Evolutionary conservation across 306 rosid genomes (phyloP), one percentile per base, ranked within the genome.

Genomic region (Elaeagnus macrophylla): DNA sequence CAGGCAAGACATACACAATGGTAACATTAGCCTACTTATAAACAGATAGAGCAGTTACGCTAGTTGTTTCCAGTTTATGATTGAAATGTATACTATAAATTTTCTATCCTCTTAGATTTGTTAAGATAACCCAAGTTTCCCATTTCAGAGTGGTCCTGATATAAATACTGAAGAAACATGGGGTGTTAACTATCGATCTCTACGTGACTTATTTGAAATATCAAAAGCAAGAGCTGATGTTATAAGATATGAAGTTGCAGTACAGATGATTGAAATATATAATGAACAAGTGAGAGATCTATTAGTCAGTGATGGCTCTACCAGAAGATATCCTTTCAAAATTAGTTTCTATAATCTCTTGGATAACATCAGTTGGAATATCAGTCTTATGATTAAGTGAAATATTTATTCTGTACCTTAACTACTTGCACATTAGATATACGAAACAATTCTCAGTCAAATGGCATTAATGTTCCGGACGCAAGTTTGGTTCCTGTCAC

Each of bases 1-100:
- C 97, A 1, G 97, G 97, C 57, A 91, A 91, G 79, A 91, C 97
- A 9, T 91, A 86, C 68, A 91, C 97, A 12, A 91, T 91, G 97
- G 97, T 90, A 90, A 70, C 9, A 6, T 43, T 32, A 54, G 10
- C 13, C 47, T 53, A 36, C 10, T 44, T 42, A 36, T 8, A n/a
- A 56, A 15, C 39, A 39, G 48, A 39, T 0, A 6, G 10, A 39
- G 37, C 32, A 5, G 19, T n/a, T 0, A 18, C 13, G 5, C 0
- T 5, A 25, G 2, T 0, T 25, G 4, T 25, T 25, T 25, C 2
- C 17, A 42, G 53, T 46, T 41, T 39, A 17, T 39, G 10, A 8
- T 46, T 65, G 16, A 15, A 10, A 8, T 46, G 53, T 16, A 16
- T 7, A 46, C 67, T 52, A 37, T 7, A 45, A 25, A 25, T 25